phyloP scores from a whole-genome alignment of 2,329 filamentous ascomycete genomes.

The Ambrosiella cleistominuta region DNA sequence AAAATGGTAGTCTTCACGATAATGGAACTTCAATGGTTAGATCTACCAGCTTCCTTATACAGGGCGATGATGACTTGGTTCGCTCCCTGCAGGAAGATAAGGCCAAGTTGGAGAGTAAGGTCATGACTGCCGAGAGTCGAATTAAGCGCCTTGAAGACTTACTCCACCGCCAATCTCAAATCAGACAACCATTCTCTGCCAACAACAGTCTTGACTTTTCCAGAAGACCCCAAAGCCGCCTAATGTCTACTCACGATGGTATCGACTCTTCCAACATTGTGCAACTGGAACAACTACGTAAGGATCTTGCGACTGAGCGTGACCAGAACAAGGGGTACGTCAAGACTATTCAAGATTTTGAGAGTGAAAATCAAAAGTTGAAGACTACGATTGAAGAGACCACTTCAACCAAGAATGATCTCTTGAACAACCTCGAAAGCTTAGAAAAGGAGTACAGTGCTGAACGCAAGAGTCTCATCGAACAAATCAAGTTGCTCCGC shows the following conservation, averaged over 20 bases:
- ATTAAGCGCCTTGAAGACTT: conserved; percentile 84
- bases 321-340: conserved; percentile 50
- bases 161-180: conserved; percentile 58
- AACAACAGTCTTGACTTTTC: conserved; percentile 19
- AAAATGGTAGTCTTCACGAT: conserved; percentile 89
- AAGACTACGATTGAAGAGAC: conserved; percentile 54
- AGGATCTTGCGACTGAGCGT: conserved; percentile 57
- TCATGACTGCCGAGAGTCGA: conserved; percentile 73
- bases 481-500: conserved; percentile 61
- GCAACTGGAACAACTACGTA: conserved; percentile 42
- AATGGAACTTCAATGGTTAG: conserved; percentile 66
- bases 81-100: conserved; percentile 72
- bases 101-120: conserved; percentile 49
- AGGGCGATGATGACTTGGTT: conserved; percentile 72
- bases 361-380: neutral
- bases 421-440: conserved; percentile 87
- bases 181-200: conserved; percentile 29
- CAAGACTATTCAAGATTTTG: conserved; percentile 44
- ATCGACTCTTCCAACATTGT: neutral
- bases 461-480: conserved; percentile 67
- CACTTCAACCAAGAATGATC: conserved; percentile 80
- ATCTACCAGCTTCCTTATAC: conserved; percentile 67
- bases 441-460: conserved; percentile 74
- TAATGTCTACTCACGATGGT: conserved; percentile 19
- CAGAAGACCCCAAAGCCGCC: conserved; percentile 26